These are phyloP conservation scores for Dactylellina sp. DNA, from an alignment of 2,329 filamentous ascomycete species.

Conservation along the genomic window DNA sequence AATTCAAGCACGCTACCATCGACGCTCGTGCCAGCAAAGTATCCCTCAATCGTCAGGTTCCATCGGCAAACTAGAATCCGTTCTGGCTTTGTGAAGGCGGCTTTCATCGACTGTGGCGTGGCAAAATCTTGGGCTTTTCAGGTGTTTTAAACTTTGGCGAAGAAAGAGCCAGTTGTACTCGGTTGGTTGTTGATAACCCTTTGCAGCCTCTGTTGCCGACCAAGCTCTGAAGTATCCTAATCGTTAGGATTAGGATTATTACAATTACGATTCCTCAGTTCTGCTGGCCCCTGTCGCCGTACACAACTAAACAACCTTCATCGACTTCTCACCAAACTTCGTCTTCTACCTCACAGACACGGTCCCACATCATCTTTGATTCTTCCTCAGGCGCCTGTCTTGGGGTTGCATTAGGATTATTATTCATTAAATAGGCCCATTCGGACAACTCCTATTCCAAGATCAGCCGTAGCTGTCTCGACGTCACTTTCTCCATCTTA, in stretches of 20 bases:
- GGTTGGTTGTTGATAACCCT: constrained; percentile 23
- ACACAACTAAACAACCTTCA: constrained; percentile 40
- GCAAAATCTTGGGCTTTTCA: constrained; percentile 17
- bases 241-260: constrained; percentile 51
- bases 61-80: constrained; percentile 47
- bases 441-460: constrained; percentile 32
- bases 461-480: constrained; percentile 40
- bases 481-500: constrained; percentile 9
- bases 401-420: constrained; percentile 31
- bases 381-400: constrained; percentile 12
- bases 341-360: background rate
- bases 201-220: constrained; percentile 13
- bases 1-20: constrained; percentile 49
- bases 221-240: constrained; percentile 28
- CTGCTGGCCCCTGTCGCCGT: constrained; percentile 41
- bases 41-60: constrained; percentile 36
- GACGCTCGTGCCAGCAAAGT: constrained; percentile 48
- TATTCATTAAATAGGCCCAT: constrained; percentile 20
- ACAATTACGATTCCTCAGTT: constrained; percentile 24
- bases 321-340: constrained; percentile 7
- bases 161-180: constrained; percentile 26
- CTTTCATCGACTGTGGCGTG: constrained; percentile 21
- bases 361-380: background rate
- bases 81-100: constrained; percentile 29
- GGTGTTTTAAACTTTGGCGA: constrained; percentile 8